A percentile compares a stretch with the other conserved stretches of the same genome.
Evolutionary conservation across 495 filamentous ascomycete genomes (phyloP).

Genomic region (Jackrogersella multiformis): DNA sequence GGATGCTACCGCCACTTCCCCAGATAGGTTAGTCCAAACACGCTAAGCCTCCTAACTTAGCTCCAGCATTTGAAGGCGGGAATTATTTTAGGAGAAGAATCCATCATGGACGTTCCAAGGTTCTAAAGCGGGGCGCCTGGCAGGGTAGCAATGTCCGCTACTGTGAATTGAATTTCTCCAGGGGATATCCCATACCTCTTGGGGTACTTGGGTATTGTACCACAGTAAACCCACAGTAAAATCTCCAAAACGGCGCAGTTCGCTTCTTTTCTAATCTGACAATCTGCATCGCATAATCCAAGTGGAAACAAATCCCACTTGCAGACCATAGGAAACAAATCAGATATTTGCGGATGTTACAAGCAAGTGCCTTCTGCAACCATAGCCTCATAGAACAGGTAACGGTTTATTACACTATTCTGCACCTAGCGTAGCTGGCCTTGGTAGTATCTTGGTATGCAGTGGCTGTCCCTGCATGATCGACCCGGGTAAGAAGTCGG

Average conservation of each 20-base stretch:
- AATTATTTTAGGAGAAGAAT: constrained; percentile 2
- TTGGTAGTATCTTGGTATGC: too few relatives aligned
- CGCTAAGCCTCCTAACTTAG: constrained; percentile 25
- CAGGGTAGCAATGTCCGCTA: background rate
- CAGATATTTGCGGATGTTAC: background rate
- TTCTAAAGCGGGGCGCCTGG: background rate
- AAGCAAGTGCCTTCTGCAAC: background rate
- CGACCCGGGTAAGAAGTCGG: constrained; percentile 10
- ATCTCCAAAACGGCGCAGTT: constrained; percentile 3
- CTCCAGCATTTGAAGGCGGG: background rate
- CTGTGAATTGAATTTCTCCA: constrained; percentile 14
- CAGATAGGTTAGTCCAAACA: constrained; percentile 4
- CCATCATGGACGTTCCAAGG: too few relatives aligned
- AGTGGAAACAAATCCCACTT: background rate
- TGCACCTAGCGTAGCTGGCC: too few relatives aligned
- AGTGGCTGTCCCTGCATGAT: constrained; percentile 40
- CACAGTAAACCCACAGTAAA: background rate
- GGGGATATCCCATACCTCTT: background rate
- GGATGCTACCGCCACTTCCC: constrained; percentile 25
- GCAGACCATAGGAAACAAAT: too few relatives aligned
- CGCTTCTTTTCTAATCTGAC: background rate
- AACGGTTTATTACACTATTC: background rate
- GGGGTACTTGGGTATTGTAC: too few relatives aligned
- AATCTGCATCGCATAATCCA: background rate
- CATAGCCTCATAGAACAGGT: background rate